phyloP scores from a whole-genome alignment of 2,329 filamentous ascomycete species.

The Seiridium unicorne region DNA sequence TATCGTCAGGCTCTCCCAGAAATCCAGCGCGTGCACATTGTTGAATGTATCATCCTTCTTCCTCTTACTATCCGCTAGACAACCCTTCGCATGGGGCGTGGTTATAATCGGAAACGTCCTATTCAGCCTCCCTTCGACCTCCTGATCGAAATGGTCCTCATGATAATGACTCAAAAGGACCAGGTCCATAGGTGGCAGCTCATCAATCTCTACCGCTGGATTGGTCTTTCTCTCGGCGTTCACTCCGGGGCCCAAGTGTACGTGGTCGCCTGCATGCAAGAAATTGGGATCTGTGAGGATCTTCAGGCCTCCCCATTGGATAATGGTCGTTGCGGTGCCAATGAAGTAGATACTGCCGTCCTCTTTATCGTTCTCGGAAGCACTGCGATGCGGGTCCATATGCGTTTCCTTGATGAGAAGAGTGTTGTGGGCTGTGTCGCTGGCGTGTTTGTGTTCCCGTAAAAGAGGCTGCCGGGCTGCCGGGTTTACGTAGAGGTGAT shows the following conservation, averaged over 20 bases:
- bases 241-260: constrained; percentile 65
- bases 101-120: constrained; percentile 61
- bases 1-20: constrained; percentile 51
- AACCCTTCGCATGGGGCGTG: constrained; percentile 58
- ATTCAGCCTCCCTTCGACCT: constrained; percentile 35
- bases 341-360: constrained; percentile 51
- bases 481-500: neutral
- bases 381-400: constrained; percentile 18
- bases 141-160: constrained; percentile 42
- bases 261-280: constrained; percentile 63
- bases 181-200: constrained; percentile 57
- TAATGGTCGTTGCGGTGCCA: constrained; percentile 54
- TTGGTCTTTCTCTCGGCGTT: constrained; percentile 53
- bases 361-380: constrained; percentile 16
- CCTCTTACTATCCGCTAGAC: constrained; percentile 38
- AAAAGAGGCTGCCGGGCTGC: neutral
- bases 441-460: neutral
- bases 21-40: constrained; percentile 52
- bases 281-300: constrained; percentile 64
- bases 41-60: constrained; percentile 45
- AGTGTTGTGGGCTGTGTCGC: neutral
- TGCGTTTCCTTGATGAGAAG: constrained; percentile 22
- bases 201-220: constrained; percentile 57
- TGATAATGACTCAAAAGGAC: constrained; percentile 66
- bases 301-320: constrained; percentile 51